Base-by-base conservation (phyloP, 345 rosid genomes). In the Aquilaria malaccensis region DNA sequence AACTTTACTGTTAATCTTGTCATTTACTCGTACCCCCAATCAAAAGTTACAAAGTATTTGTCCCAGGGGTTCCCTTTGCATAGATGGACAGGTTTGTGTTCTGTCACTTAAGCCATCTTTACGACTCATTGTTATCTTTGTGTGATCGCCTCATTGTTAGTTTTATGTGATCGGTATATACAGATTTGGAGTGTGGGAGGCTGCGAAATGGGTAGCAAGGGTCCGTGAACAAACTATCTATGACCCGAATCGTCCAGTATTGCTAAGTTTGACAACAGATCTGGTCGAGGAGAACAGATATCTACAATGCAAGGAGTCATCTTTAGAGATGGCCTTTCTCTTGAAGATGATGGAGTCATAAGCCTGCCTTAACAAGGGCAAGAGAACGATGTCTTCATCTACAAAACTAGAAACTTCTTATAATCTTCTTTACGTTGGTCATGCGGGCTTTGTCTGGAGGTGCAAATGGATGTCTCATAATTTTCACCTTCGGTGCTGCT, bases 171-270 rank as follows among this genome's bases (percentile, higher is more conserved):
- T 13, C 4, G 9, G 13, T n/a, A n/a, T 58, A 3, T 31, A 33
- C 86, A 89, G 97, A 63, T 90, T 90, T 76, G 97, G 99, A 58
- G 91, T 83, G 7, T 94, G 97, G 96, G 99, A 94, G 77, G 86
- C 96, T 7, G 95, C 91, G 13, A 90, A 93, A 73, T 93, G 97
- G 97, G 80, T 76, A 32, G 90, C 96, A 46, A 71, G 83, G 72
- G 97, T 82, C 30, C 92, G 99, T 11, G 95, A 90, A 55, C 67
- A 33, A 57, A 58, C 97, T 22, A 83, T 85, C 48, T 77, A 81
- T 52, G 82, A 87, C 66, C 94, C 92, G 0, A 70, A 71, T 55
- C 85, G 72, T 4, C 97, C 98, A 0, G 64, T 85, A 60, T 75
- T 89, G 43, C 95, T 94, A 30, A 88, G 89, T 73, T 75, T 90